phyloP scores from a whole-genome alignment of 2,329 filamentous ascomycete species.

The Clonostachys rosea region DNA sequence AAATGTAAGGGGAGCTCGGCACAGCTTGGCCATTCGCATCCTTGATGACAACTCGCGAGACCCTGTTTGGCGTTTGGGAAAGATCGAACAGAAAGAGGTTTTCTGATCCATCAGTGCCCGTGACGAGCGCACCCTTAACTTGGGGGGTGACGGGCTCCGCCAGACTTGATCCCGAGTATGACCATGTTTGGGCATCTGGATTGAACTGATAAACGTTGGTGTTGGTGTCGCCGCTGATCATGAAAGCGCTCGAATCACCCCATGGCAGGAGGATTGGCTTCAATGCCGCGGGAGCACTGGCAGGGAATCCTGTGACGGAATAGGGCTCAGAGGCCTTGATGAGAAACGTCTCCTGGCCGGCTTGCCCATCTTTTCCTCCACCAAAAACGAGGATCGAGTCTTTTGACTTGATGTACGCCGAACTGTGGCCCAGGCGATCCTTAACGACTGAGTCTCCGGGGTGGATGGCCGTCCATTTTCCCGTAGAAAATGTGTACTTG shows the following conservation, averaged over 20 bases:
- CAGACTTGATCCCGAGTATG: slow-evolving; percentile 60
- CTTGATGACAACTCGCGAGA: slow-evolving; percentile 65
- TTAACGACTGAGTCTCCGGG: slow-evolving; percentile 48
- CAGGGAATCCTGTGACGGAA: slow-evolving; percentile 51
- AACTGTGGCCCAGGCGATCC: slow-evolving; percentile 70
- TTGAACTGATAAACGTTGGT: slow-evolving; percentile 70
- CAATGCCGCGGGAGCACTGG: slow-evolving; percentile 55
- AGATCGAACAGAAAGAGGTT: slow-evolving; percentile 77
- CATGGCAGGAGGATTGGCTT: slow-evolving; percentile 71
- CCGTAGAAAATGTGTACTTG: slow-evolving; percentile 51
- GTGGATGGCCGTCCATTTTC: slow-evolving; percentile 44
- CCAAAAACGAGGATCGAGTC: slow-evolving; percentile 77
- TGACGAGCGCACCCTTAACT: slow-evolving; percentile 60
- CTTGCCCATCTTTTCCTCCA: slow-evolving; percentile 60
- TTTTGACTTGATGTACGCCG: slow-evolving; percentile 66
- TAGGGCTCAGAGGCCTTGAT: slow-evolving; percentile 65
- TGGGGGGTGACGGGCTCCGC: slow-evolving; percentile 49
- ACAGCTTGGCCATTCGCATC: slow-evolving; percentile 53
- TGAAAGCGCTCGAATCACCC: slow-evolving; percentile 64
- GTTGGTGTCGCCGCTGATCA: slow-evolving; percentile 70
- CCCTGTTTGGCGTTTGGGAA: slow-evolving; percentile 66
- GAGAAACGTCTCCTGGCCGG: slow-evolving; percentile 71
- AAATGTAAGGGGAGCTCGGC: slow-evolving; percentile 37
- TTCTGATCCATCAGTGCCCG: slow-evolving; percentile 71
- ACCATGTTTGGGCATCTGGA: slow-evolving; percentile 53